phyloP scores from a whole-genome alignment of 805 yeast species.

The Yamadazyma takamatsuzukensis region DNA sequence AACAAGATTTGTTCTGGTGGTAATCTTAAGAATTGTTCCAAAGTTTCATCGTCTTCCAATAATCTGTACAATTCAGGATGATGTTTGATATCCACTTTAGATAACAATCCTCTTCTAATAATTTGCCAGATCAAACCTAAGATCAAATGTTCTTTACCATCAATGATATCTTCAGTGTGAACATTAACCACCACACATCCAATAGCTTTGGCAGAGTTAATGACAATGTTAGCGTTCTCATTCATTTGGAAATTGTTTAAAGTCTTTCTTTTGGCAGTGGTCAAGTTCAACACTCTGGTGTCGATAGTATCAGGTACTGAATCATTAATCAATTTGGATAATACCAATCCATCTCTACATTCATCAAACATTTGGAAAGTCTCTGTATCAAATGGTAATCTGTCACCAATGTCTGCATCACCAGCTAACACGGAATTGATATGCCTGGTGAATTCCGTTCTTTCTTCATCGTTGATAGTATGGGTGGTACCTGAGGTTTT shows the following conservation, averaged over 20 bases:
- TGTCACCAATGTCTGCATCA: conserved; percentile 75
- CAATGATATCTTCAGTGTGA: conserved; percentile 91
- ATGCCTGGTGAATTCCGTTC: conserved; percentile 93
- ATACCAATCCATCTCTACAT: conserved; percentile 89
- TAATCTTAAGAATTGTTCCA: conserved; percentile 91
- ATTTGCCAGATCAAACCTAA: conserved; percentile 96
- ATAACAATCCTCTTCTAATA: conserved; percentile 89
- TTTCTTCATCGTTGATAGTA: conserved; percentile 95
- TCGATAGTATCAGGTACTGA: conserved; percentile 98
- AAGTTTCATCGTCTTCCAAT: conserved; percentile 92
- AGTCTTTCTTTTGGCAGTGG: conserved; percentile 67
- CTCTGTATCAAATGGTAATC: conserved; percentile 90
- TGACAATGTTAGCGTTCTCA: conserved; percentile 96
- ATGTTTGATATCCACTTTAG: conserved; percentile 91
- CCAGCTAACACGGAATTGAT: conserved; percentile 90
- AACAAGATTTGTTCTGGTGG: conserved; percentile 96
- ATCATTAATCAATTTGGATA: conserved; percentile 92
- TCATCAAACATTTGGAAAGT: conserved; percentile 95
- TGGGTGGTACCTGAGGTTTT: conserved; percentile 90
- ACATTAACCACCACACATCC: conserved; percentile 98
- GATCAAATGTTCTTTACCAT: conserved; percentile 89
- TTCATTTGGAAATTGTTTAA: conserved; percentile 93
- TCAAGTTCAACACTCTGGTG: conserved; percentile 91
- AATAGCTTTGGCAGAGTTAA: conserved; percentile 97
- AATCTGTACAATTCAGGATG: conserved; percentile 96